Evolutionary conservation across 208 protist species (phyloP), one percentile per base, ranked within the genome.

Genomic region (Phytomonas sp.): DNA sequence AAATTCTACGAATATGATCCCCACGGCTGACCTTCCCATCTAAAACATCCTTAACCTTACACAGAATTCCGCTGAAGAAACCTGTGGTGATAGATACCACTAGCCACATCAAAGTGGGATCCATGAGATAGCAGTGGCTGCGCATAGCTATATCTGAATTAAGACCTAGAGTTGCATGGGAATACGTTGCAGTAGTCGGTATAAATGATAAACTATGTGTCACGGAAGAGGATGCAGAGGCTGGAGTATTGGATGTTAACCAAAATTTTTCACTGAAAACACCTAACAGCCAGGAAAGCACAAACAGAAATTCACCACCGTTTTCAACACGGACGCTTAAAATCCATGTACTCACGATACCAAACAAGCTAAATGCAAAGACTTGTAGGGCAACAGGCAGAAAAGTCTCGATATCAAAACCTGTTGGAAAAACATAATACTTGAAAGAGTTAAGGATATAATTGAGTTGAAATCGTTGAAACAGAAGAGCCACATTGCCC

Each of bases 11-110:
- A 56, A 56, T 56, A 56, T 56, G 45, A 19, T 56, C 45, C 23
- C 45, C 45, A 56, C 45, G 45, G 45, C 45, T 56, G 45, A 56
- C 45, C 71, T 86, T 83, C 62, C 75, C 80, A 56, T 94, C 89
- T n/a, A 86, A 73, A 52, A 88, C 76, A 69, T 94, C 89, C 77
- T 89, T 91, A 66, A 86, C 77, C 72, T 92, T 94, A 73, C 86
- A 92, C 60, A 94, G 70, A 59, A 92, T 74, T 26, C 86, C 89
- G 42, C 86, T 87, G 76, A 92, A 83, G 60, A 80, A 70, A 23
- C 89, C 89, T 14, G 86, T 89, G 52, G 83, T 63, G 29, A 94
- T 78, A 3, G 84, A 86, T 29, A 91, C 89, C 14, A 74, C 73
- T 29, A 94, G 76, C 87, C 89, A 94, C 68, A 92, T 69, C 80